Base-by-base conservation (phyloP, 2,329 filamentous ascomycete species). In the Cladophialophora chaetospira region DNA sequence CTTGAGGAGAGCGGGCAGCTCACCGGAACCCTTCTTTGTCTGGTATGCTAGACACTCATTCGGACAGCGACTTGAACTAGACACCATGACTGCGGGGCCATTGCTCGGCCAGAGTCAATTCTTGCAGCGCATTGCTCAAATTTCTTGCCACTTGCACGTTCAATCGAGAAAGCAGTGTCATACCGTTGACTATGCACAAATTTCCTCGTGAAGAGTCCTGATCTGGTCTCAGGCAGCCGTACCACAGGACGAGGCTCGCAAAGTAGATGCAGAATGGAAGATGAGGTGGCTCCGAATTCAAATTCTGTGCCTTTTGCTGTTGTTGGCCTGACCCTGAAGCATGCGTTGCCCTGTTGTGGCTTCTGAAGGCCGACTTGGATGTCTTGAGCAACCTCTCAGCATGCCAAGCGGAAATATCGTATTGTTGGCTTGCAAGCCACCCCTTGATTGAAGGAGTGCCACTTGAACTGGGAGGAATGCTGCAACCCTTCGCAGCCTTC, bases 191-290 rank as follows among this genome's bases (percentile, higher is more conserved):
- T 4, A 46, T 15, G 25, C 43, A 46, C 25, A 4, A 21, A 31
- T 46, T 46, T 28, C 43, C 15, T 15, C 8, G 15, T 6, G 10
- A 6, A 15, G 5, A n/a, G 43, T 4, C 31, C 23, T 5, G 5
- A 25, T 31, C 43, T 15, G 4, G 23, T 17, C 21, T 46, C 8
- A 25, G 9, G 6, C 43, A 4, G 25, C 46, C 46, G 17, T 52
- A 52, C 49, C 49, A 52, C 3, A 52, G 2, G 11, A 52, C 15
- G 3, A 52, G 35, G 10, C 35, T 52, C 13, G 49, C 49, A 19
- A 52, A 52, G 23, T 52, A 52, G 9, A 33, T 21, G 15, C 49
- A 52, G n/a, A 15, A 52, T 11, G 35, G 49, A 2, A 44, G 38
- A 31, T 52, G 49, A 17, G 49, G 49, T 23, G 49, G 49, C 49